Evolutionary conservation across 2,329 filamentous ascomycete genomes (phyloP).

Genomic region (Paecilomyces niveus): DNA sequence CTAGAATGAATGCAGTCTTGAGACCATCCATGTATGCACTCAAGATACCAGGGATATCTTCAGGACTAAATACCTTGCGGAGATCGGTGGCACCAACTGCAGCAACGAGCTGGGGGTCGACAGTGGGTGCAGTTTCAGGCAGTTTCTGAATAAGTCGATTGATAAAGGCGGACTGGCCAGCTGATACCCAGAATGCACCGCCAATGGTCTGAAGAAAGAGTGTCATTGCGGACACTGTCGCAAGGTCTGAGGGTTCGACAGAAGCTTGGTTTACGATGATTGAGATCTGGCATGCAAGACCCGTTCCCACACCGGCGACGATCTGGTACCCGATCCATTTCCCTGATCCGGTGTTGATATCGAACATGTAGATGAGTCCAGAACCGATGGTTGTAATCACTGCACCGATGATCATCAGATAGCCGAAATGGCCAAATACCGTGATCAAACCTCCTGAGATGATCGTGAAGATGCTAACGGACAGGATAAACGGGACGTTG

Average conservation of each 20-base stretch:
- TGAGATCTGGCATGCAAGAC: conserved; percentile 15
- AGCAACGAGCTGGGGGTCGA: conserved; percentile 18
- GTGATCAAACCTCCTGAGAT: conserved; percentile 20
- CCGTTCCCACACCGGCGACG: conserved; percentile 14
- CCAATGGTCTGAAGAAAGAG: conserved; percentile 24
- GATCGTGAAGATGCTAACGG: conserved; percentile 20
- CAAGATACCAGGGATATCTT: conserved; percentile 18
- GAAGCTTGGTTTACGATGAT: conserved; percentile 14
- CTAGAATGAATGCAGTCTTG: conserved; percentile 11
- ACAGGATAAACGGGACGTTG: conserved; percentile 37
- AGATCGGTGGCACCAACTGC: conserved; percentile 25
- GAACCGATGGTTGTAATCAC: conserved; percentile 19
- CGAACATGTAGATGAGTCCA: conserved; percentile 28
- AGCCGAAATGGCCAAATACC: conserved; percentile 19
- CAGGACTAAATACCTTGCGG: conserved; percentile 16
- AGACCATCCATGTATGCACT: conserved; percentile 26
- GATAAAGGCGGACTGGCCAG: conserved; percentile 25
- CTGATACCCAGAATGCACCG: conserved; percentile 24
- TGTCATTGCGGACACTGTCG: conserved; percentile 15
- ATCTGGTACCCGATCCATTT: conserved; percentile 19
- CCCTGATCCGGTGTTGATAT: conserved; percentile 13
- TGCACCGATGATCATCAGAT: conserved; percentile 19
- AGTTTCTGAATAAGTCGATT: conserved; percentile 22
- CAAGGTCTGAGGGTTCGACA: conserved; percentile 12
- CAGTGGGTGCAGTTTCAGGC: conserved; percentile 12